Evolutionary conservation across 805 yeast genomes (phyloP).

Genomic region (Ogataea henricii): DNA sequence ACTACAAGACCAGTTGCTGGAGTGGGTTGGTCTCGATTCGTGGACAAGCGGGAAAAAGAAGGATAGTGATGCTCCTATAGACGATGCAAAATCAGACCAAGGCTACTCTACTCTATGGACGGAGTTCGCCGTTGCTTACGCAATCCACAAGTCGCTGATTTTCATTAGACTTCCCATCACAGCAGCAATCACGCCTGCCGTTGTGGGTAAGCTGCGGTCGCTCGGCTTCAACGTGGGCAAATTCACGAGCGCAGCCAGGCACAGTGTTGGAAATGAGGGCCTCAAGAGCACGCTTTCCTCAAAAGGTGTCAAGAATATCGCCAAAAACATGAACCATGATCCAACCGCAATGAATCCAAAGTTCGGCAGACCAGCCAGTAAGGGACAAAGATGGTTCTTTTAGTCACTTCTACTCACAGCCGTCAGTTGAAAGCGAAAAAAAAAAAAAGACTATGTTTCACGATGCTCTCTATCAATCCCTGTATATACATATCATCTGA

Average conservation of each 20-base stretch:
- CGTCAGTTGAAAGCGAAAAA: too few species aligned
- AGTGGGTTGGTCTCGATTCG: constrained; percentile 62
- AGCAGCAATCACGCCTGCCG: constrained; percentile 86
- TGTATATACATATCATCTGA: constrained; percentile 37
- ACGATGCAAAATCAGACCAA: constrained; percentile 16
- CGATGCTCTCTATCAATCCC: constrained; percentile 2
- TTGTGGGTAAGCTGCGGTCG: constrained; percentile 62
- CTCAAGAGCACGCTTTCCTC: constrained; percentile 27
- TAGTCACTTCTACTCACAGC: constrained; percentile 21
- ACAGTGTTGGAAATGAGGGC: constrained; percentile 30
- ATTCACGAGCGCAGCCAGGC: constrained; percentile 39
- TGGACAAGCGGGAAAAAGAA: constrained; percentile 10
- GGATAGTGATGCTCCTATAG: constrained; percentile 26
- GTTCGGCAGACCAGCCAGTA: constrained; percentile 56
- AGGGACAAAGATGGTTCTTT: constrained; percentile 62
- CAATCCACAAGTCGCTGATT: constrained; percentile 84
- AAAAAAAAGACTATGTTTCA: not conserved
- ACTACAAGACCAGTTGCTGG: constrained; percentile 62
- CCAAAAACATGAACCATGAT: constrained; percentile 24
- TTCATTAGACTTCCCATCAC: constrained; percentile 85
- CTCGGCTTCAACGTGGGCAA: constrained; percentile 83
- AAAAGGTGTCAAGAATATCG: constrained; percentile 28
- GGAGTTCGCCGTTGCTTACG: constrained; percentile 88
- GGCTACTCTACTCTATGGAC: constrained; percentile 57
- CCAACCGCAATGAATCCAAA: constrained; percentile 46